Evolutionary conservation across 2,329 filamentous ascomycete genomes (phyloP), one percentile per base, ranked within the genome.

Genomic region (Oidium heveae): DNA sequence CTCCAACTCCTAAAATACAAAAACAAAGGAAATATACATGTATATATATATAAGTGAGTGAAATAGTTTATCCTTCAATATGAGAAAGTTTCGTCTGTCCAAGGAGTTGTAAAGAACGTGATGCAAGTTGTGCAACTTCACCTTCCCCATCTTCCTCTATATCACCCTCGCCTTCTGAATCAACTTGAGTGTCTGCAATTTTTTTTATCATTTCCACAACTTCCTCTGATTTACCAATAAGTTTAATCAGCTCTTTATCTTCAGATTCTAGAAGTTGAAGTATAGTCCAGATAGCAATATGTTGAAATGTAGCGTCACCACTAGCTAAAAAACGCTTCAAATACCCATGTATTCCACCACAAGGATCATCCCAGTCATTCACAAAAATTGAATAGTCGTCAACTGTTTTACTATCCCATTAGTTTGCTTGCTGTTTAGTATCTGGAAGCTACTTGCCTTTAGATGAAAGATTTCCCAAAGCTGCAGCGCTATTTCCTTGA

Each of bases 201-300:
- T 79, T 78, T 66, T 84, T 86, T 58, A 96, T 91, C 75, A 94
- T 87, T 58, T 86, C 79, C 55, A 95, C 84, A 60, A 98, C 84
- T 60, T 94, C 86, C 59, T 89, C 84, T 1, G 87, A 88, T 64
- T 89, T 84, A 62, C 85, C 81, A 61, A 98, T 95, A 52, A 86
- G 79, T 52, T 81, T 80, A 58, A 95, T 83, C n/a, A 98, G 73
- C 55, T 79, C 82, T 68, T 84, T 81, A 65, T 98, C 89, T 66
- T 94, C 88, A 0, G 89, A 95, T 68, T 98, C 91, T 53, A 98
- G 80, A 4, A 98, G 76, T 66, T 98, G 91, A 3, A 98, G 76
- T 51, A 98, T 71, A 1, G 91, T 98, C 91, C 91, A 98, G 59
- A 96, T 94, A 53, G 91, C 91, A 64, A 98, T 98, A 66, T 98